Evolutionary conservation across 2,329 filamentous ascomycete species (phyloP).

Genomic region (Phaeomoniella chlamydospora): DNA sequence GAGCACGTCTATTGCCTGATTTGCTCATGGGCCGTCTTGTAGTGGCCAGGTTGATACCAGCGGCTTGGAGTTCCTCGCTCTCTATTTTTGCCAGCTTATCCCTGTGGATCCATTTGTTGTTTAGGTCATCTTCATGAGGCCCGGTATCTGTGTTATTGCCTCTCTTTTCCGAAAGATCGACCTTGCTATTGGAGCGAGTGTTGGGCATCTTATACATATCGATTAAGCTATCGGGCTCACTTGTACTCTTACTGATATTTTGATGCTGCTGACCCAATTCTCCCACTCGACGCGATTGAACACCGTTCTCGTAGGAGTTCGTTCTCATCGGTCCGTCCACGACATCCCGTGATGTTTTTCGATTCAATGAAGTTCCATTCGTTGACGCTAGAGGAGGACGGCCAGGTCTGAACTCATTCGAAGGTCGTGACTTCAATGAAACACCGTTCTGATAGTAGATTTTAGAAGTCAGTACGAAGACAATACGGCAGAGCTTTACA

Average conservation of each 20-base stretch:
- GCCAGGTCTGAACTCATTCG: conserved; percentile 21
- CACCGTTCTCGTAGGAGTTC: background rate
- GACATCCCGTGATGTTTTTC: background rate
- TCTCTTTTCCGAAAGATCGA: conserved; percentile 12
- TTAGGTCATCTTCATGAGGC: conserved; percentile 15
- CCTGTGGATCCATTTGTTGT: conserved; percentile 33
- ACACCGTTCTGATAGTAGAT: background rate
- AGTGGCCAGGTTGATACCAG: conserved; percentile 26
- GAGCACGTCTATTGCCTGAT: conserved; percentile 19
- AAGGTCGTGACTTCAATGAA: conserved; percentile 19
- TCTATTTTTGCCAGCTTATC: conserved; percentile 36
- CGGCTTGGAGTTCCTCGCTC: conserved; percentile 33
- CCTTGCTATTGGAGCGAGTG: conserved; percentile 10
- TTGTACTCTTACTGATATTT: conserved; percentile 20
- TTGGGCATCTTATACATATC: conserved; percentile 18
- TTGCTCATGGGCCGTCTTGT: conserved; percentile 20
- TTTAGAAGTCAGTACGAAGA: background rate
- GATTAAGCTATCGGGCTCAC: conserved; percentile 22
- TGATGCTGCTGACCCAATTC: conserved; percentile 17
- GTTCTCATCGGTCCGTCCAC: background rate
- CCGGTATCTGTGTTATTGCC: conserved; percentile 4
- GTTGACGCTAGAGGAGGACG: conserved; percentile 9
- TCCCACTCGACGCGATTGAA: conserved; percentile 11
- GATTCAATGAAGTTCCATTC: conserved; percentile 1
- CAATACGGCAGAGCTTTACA: background rate